Conservation (phyloP, 2,329 filamentous ascomycete genomes). For the Nigrospora oryzae region DNA sequence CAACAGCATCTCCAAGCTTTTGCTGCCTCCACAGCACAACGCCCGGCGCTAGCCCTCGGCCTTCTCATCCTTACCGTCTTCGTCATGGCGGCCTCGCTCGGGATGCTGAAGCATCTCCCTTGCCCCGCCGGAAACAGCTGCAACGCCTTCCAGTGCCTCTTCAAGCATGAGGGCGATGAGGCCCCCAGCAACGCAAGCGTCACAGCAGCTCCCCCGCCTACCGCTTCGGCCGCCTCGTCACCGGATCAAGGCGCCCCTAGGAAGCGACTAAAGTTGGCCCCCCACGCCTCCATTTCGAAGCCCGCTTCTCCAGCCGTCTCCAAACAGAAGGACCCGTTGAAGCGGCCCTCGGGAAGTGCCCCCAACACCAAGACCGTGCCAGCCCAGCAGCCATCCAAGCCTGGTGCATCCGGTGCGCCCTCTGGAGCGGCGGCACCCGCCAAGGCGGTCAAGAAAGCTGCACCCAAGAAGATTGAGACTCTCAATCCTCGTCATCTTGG, state of each 20-base stretch:
- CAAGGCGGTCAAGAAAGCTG: slow-evolving; percentile 5
- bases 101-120: slow-evolving; percentile 36
- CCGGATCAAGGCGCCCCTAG: slow-evolving; percentile 11
- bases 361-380: not conserved
- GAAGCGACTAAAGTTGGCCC: slow-evolving; percentile 15
- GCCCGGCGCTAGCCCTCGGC: too few species aligned
- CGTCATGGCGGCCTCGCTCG: slow-evolving; percentile 10
- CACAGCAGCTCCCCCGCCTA: not conserved
- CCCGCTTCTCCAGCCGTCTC: slow-evolving; percentile 3
- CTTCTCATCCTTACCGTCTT: not conserved
- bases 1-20: too few species aligned
- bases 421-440: slow-evolving; percentile 1
- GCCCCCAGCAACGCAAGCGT: slow-evolving; percentile 7
- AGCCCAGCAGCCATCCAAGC: not conserved
- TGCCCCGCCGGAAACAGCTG: slow-evolving; percentile 40
- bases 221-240: not conserved
- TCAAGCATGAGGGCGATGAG: slow-evolving; percentile 32
- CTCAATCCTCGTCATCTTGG: slow-evolving; percentile 62
- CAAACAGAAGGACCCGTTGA: not conserved
- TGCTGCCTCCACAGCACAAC: too few species aligned
- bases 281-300: not conserved
- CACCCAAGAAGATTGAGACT: slow-evolving; percentile 34
- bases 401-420: not conserved
- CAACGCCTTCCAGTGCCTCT: slow-evolving; percentile 41
- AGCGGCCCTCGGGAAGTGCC: not conserved